Percentiles rank a stretch among this genome's conserved stretches.
Conservation (phyloP, 345 rosid genomes). For the Bretschneidera sinensis region DNA sequence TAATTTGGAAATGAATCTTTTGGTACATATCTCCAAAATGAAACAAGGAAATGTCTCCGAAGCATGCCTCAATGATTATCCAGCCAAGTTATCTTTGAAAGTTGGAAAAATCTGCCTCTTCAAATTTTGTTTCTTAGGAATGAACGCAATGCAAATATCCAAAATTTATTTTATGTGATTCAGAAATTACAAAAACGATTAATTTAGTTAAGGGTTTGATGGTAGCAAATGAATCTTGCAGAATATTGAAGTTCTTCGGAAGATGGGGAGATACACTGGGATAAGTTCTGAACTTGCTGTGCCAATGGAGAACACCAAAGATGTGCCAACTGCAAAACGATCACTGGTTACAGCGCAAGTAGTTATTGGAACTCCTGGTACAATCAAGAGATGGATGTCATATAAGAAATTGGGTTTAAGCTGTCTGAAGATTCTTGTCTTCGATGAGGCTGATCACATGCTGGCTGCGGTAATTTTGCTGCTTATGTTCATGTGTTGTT, state of each 20-base stretch:
- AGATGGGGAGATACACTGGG: conserved; percentile 91
- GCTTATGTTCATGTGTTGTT: background rate
- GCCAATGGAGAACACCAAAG: conserved; percentile 48
- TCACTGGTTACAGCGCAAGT: conserved; percentile 58
- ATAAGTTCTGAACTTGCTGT: conserved; percentile 69
- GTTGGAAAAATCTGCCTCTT: no score
- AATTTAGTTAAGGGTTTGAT: background rate
- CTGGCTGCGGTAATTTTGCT: conserved; percentile 58
- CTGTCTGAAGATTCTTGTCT: conserved; percentile 73
- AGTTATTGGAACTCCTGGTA: conserved; percentile 97
- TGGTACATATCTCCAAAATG: no score
- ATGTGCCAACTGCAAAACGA: conserved; percentile 31
- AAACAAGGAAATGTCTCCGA: no score
- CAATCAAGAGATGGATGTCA: conserved; percentile 72
- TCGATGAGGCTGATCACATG: conserved; percentile 99
- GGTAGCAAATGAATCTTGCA: conserved; percentile 20
- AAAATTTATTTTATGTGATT: no score
- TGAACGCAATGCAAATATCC: no score
- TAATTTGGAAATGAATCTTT: no score
- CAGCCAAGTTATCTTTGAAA: no score
- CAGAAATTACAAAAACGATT: no score
- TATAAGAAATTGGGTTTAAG: conserved; percentile 48
- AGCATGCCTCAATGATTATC: no score
- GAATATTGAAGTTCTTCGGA: conserved; percentile 88
- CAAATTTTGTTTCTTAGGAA: no score